Percentiles rank a stretch among this genome's conserved stretches.
Evolutionary conservation across 331 rosid species (phyloP).

Genomic region (Quercus phellos): DNA sequence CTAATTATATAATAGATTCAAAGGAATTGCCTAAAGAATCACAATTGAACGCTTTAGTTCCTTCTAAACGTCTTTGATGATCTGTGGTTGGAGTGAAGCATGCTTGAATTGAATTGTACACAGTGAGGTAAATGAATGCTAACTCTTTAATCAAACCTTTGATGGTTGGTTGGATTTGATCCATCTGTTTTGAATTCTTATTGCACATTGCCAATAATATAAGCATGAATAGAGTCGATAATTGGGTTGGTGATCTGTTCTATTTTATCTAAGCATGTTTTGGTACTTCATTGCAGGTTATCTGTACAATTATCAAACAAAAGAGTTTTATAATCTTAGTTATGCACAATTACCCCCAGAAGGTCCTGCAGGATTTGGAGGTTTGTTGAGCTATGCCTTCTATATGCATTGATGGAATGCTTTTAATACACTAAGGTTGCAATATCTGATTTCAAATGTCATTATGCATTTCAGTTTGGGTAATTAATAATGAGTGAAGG

Average conservation of each 20-base stretch:
- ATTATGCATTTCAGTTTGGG: not conserved
- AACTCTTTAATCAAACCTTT: not conserved
- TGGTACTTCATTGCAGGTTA: slow-evolving; percentile 59
- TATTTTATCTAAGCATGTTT: slow-evolving; percentile 28
- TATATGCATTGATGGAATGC: slow-evolving; percentile 21
- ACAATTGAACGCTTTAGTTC: not conserved
- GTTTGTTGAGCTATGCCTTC: slow-evolving; percentile 44
- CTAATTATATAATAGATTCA: no score
- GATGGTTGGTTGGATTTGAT: not conserved
- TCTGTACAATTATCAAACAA: slow-evolving; percentile 82
- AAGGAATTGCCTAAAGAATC: no score
- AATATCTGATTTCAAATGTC: slow-evolving; percentile 8
- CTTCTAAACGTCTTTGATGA: not conserved
- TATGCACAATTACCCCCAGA: slow-evolving; percentile 66
- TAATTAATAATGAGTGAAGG: not conserved
- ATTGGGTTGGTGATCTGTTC: slow-evolving; percentile 3
- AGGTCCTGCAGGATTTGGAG: slow-evolving; percentile 98
- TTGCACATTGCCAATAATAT: not conserved
- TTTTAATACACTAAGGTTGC: slow-evolving; percentile 3
- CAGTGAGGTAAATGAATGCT: not conserved
- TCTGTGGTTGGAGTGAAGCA: not conserved
- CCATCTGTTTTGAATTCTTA: not conserved
- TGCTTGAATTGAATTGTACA: not conserved
- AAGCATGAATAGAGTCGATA: not conserved
- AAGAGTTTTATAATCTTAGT: slow-evolving; percentile 91